Conservation (phyloP, 2,329 filamentous ascomycete species). For the Neopestalotiopsis sp. region DNA sequence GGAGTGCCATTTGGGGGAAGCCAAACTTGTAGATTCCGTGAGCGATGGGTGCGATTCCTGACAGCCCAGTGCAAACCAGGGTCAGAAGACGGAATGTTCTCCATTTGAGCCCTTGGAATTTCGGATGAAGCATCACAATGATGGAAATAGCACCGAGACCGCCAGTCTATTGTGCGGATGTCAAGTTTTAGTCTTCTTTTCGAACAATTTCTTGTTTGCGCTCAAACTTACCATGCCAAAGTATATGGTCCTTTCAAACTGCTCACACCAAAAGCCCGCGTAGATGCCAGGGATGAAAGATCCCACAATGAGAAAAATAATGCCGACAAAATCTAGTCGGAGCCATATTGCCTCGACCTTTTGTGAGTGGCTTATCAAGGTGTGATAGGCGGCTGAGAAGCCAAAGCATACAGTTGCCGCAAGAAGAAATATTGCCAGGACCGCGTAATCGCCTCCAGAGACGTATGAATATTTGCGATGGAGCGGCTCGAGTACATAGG, state of each 20-base stretch:
- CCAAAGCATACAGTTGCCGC: conserved; percentile 41
- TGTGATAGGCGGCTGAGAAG: conserved; percentile 44
- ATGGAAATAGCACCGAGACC: conserved; percentile 38
- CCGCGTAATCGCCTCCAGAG: conserved; percentile 37
- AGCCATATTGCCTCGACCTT: conserved; percentile 40
- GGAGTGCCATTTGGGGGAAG: conserved; percentile 41
- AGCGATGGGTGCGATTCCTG: conserved; percentile 43
- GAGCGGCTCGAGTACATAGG: conserved; percentile 27
- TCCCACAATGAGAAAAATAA: conserved; percentile 42
- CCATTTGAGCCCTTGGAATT: conserved; percentile 41
- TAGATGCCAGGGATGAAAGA: conserved; percentile 46
- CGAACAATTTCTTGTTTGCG: background rate
- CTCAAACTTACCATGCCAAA: conserved; percentile 39
- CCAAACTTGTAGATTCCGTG: conserved; percentile 43
- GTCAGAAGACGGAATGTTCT: conserved; percentile 39
- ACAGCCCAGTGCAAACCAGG: conserved; percentile 44
- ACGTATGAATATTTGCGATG: conserved; percentile 19
- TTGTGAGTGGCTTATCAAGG: conserved; percentile 44
- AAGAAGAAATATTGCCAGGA: conserved; percentile 45
- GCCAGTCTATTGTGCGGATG: conserved; percentile 34
- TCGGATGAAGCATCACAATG: conserved; percentile 40
- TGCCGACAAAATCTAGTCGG: conserved; percentile 43
- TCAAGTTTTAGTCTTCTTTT: background rate
- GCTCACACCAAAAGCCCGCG: conserved; percentile 44
- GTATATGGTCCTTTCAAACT: conserved; percentile 36